phyloP scores from a whole-genome alignment of 768 basidiomycete genomes.

The Epithele typhae region DNA sequence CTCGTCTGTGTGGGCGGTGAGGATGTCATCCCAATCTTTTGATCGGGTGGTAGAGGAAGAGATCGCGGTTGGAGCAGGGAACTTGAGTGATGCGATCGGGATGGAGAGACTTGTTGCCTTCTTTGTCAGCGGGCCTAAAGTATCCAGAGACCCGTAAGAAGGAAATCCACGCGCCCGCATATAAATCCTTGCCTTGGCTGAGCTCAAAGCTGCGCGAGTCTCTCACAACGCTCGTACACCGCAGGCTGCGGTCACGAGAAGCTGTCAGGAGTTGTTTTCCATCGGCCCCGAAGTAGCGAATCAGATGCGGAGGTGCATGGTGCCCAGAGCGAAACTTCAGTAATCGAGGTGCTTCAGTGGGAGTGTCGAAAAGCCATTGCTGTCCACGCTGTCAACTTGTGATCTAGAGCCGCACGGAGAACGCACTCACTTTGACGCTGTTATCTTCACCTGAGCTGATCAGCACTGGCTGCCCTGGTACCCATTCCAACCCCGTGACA shows the following conservation, averaged over 20 bases:
- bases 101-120: slow-evolving; percentile 78
- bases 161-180: neutral
- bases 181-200: slow-evolving; percentile 65
- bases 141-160: neutral
- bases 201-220: slow-evolving; percentile 94
- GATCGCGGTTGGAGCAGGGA: slow-evolving; percentile 73
- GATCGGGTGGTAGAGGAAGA: slow-evolving; percentile 75
- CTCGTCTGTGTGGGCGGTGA: slow-evolving; percentile 88
- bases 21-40: slow-evolving; percentile 97
- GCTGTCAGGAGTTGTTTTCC: slow-evolving; percentile 92
- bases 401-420: no score
- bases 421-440: slow-evolving; percentile 73
- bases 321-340: slow-evolving; percentile 94
- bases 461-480: slow-evolving; percentile 87
- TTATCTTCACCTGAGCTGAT: slow-evolving; percentile 93
- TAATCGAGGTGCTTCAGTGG: slow-evolving; percentile 77
- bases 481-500: slow-evolving; percentile 83
- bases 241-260: slow-evolving; percentile 82
- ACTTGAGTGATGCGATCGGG: slow-evolving; percentile 77
- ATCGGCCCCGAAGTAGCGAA: slow-evolving; percentile 95
- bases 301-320: slow-evolving; percentile 83
- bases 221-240: slow-evolving; percentile 89
- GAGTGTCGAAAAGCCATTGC: slow-evolving; percentile 99
- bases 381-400: slow-evolving; percentile 25
- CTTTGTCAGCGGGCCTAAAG: slow-evolving; percentile 76